A percentile compares a stretch with the other conserved stretches of the same genome.
Conservation (phyloP, 2,329 filamentous ascomycete species). For the Chaetomium strumarium region DNA sequence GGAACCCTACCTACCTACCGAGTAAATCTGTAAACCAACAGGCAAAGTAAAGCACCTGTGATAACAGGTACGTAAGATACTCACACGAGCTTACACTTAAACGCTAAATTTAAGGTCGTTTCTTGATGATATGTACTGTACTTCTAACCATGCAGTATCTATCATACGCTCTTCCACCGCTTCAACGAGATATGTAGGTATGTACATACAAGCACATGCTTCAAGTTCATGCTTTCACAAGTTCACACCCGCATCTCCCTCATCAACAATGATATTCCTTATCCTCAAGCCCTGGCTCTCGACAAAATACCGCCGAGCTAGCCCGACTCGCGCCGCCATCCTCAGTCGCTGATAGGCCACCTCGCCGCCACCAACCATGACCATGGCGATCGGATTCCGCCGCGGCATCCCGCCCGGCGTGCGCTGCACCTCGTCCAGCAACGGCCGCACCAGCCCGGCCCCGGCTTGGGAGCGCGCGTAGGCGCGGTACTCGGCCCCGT, state of each 20-base stretch:
- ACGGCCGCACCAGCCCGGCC: constrained; percentile 46
- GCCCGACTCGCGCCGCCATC: constrained; percentile 60
- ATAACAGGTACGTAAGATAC: too few relatives aligned
- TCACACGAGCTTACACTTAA: too few relatives aligned
- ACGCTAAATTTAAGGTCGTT: too few relatives aligned
- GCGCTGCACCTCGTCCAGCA: constrained; percentile 68
- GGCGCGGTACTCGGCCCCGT: constrained; percentile 23
- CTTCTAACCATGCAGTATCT: too few relatives aligned
- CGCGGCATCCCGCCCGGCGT: constrained; percentile 65
- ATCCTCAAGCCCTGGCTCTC: constrained; percentile 75
- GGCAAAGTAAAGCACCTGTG: too few relatives aligned
- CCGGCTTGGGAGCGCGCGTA: constrained; percentile 24
- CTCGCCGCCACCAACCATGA: constrained; percentile 72
- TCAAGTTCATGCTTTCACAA: neutral
- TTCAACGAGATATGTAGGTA: too few relatives aligned
- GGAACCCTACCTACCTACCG: too few relatives aligned
- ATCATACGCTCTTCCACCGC: too few relatives aligned
- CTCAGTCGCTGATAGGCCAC: constrained; percentile 58
- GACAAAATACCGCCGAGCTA: constrained; percentile 73
- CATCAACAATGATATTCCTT: constrained; percentile 65
- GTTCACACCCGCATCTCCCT: constrained; percentile 26
- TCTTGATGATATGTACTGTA: too few relatives aligned
- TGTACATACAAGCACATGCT: too few relatives aligned
- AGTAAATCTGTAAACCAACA: too few relatives aligned
- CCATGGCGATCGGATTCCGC: constrained; percentile 69